phyloP scores from a whole-genome alignment of 2,329 filamentous ascomycete genomes.

The Scedosporium boydii region DNA sequence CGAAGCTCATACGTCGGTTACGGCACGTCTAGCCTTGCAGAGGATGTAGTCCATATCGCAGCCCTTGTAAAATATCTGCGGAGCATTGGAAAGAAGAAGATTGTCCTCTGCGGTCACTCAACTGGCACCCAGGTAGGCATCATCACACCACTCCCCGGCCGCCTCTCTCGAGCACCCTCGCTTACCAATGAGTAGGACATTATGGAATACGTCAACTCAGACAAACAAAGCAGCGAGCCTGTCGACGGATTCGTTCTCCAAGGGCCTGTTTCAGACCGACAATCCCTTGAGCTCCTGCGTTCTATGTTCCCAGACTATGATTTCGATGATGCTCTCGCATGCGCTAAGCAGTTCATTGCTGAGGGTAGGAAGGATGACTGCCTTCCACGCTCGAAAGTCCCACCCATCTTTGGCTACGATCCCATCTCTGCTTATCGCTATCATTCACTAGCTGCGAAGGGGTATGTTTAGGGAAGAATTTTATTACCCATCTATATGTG shows the following conservation, averaged over 20 bases:
- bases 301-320: constrained; percentile 18
- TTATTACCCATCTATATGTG: no score
- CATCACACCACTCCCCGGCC: not conserved
- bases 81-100: constrained; percentile 36
- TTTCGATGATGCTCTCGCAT: constrained; percentile 33
- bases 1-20: constrained; percentile 44
- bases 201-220: constrained; percentile 41
- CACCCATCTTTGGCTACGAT: constrained; percentile 23
- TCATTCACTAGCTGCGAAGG: constrained; percentile 37
- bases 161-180: not conserved
- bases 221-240: constrained; percentile 30
- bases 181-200: constrained; percentile 33
- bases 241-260: constrained; percentile 74
- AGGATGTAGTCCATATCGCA: constrained; percentile 45
- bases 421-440: constrained; percentile 45
- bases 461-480: constrained; percentile 28
- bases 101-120: constrained; percentile 49
- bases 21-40: constrained; percentile 36
- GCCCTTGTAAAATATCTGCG: constrained; percentile 44
- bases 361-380: constrained; percentile 44
- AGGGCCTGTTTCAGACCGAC: constrained; percentile 69
- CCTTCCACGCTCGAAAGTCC: constrained; percentile 38
- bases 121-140: constrained; percentile 44
- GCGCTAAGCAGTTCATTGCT: constrained; percentile 45
- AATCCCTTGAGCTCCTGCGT: constrained; percentile 43